These are phyloP conservation scores for Blakeslea trispora DNA, from an alignment of 371 early-diverging fungal species.

Conservation along the genomic window DNA sequence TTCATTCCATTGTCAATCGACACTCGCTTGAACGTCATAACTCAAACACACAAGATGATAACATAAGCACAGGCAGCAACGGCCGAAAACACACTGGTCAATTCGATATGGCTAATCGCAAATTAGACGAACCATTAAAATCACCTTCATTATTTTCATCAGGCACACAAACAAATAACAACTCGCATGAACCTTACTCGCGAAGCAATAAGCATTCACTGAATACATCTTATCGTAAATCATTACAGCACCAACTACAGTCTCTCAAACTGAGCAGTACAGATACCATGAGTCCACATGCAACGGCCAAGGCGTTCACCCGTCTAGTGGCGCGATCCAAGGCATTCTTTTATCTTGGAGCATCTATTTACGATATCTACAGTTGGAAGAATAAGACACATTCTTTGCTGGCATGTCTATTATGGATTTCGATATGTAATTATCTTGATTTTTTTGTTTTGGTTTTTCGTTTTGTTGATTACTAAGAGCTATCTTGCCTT, in stretches of 20 bases:
- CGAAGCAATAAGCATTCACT: conserved; percentile 2
- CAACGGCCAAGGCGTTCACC: conserved; percentile 44
- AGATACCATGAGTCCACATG: conserved; percentile 31
- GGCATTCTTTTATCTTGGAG: conserved; percentile 31
- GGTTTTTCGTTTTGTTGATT: too few species aligned
- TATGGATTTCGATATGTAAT: conserved; percentile 25
- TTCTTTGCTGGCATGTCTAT: conserved; percentile 21
- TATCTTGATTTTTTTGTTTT: too few species aligned
- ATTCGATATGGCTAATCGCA: background rate
- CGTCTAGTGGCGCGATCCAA: conserved; percentile 44
- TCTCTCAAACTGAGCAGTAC: conserved; percentile 10
- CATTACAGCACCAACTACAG: conserved; percentile 23
- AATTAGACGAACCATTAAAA: conserved; percentile 21
- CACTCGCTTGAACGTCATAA: conserved; percentile 8
- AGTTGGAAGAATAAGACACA: conserved; percentile 27
- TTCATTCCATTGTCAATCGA: conserved; percentile 11
- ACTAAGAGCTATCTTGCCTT: too few species aligned
- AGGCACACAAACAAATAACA: conserved; percentile 5
- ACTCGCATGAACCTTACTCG: too few species aligned
- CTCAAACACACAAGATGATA: conserved; percentile 2
- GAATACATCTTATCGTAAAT: conserved; percentile 28
- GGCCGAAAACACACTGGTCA: conserved; percentile 1
- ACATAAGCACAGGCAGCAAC: conserved; percentile 8
- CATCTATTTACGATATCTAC: conserved; percentile 32
- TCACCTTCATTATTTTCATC: conserved; percentile 35